Evolutionary conservation across 2,329 filamentous ascomycete genomes (phyloP), one percentile per base, ranked within the genome.

Genomic region (Dendryphion nanum): DNA sequence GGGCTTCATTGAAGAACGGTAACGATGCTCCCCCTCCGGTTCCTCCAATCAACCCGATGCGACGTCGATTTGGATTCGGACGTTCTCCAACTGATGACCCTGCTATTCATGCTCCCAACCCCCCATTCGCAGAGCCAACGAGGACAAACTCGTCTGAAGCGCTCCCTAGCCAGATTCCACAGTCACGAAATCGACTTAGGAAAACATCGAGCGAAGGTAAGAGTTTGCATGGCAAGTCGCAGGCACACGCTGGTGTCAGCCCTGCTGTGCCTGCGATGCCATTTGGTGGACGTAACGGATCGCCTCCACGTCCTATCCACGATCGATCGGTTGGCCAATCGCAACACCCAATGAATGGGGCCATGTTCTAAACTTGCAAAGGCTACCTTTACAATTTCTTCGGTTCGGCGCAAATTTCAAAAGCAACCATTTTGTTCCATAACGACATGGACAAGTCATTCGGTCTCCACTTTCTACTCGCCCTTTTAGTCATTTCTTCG

Each of bases 41-140:
- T 5, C 78, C 78, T 18, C 73, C 77, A 0, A 77, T 81, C 71
- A 81, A 82, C 51, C 78, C 79, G 1, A 74, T 75, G 41, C 71
- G 79, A 30, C 71, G 77, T 37, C 74, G 74, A 12, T 75, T 68
- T 38, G 64, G 63, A 13, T 64, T 68, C 37, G 64, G 64, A 4
- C 61, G 64, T 16, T 47, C 52, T 14, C 58, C 63, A 59, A 48
- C 71, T 56, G 35, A 68, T 57, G 47, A 72, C 59, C 19, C 70
- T 64, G 47, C 71, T 15, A 40, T 57, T 55, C 38, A 70, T 64
- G 30, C 48, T 64, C 36, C 64, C 45, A 35, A 67, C 53, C 20
- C 53, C 13, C 58, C 56, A 15, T 62, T 53, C 36, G 47, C 51
- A 2, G 58, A 63, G 14, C 41, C 57, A 20, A 62, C 68, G 13